A percentile compares a stretch with the other conserved stretches of the same genome.
Evolutionary conservation across 208 protist species (phyloP).

Genomic region (Acanthamoeba sp.): DNA sequence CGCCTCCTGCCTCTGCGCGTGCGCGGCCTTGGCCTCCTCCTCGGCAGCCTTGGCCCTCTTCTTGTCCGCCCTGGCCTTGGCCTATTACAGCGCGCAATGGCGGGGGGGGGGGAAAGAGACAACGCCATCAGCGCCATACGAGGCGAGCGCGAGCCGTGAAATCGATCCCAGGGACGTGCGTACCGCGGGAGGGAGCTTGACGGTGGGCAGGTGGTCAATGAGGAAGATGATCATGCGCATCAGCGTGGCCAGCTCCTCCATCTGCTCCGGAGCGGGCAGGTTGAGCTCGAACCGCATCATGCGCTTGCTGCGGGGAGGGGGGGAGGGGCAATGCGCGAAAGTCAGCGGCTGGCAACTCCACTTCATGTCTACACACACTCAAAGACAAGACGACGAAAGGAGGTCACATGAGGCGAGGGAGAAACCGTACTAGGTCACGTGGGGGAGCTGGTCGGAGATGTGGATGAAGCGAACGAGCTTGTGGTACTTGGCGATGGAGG

Average conservation of each 20-base stretch:
- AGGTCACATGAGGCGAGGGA: not conserved
- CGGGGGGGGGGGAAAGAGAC: not conserved
- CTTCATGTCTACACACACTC: too few species aligned
- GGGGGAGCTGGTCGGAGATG: conserved; percentile 51
- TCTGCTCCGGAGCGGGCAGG: conserved; percentile 1
- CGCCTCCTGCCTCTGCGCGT: not conserved
- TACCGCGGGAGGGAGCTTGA: conserved; percentile 26
- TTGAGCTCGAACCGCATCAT: conserved; percentile 43
- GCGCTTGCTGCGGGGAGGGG: conserved; percentile 36
- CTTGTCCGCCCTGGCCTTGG: conserved; percentile 30
- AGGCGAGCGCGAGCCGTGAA: too few species aligned
- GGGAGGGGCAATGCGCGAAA: too few species aligned
- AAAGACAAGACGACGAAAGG: too few species aligned
- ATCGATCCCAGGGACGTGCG: too few species aligned
- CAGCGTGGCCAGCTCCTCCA: conserved; percentile 25
- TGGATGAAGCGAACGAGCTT: not conserved
- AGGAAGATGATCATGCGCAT: conserved; percentile 58
- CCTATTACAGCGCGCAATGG: not conserved
- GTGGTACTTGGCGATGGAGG: conserved; percentile 36
- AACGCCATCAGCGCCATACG: too few species aligned
- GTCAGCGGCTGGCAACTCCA: not conserved
- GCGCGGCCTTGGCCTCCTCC: conserved; percentile 36
- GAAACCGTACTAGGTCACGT: conserved; percentile 14
- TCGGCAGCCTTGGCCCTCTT: conserved; percentile 38
- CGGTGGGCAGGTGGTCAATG: conserved; percentile 45